A percentile compares a stretch with the other conserved stretches of the same genome.
Conservation (phyloP, 2,329 filamentous ascomycete genomes). For the Apiospora koreana region DNA sequence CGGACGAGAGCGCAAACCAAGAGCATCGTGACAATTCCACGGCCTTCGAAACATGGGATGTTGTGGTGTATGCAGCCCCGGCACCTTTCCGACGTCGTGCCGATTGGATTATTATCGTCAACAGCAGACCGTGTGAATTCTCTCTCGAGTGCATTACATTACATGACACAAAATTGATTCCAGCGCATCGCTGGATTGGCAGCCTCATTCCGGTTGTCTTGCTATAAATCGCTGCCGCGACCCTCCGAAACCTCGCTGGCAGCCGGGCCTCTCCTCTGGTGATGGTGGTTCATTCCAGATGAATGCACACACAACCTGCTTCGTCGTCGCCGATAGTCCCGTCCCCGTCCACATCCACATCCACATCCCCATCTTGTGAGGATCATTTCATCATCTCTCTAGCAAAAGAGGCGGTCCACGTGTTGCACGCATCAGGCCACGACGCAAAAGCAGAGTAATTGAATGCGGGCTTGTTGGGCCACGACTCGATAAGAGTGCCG, state of each 20-base stretch:
- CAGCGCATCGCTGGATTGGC: not conserved
- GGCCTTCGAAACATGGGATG: slow-evolving; percentile 2
- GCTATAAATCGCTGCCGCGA: not conserved
- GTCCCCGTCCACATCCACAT: too few species aligned
- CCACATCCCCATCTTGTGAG: not conserved
- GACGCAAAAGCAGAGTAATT: not conserved
- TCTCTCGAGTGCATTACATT: not conserved
- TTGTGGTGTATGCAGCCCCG: not conserved
- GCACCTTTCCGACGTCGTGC: slow-evolving; percentile 2
- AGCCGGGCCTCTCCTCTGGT: not conserved
- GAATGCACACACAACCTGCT: slow-evolving; percentile 1
- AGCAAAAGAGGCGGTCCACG: slow-evolving; percentile 1
- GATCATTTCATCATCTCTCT: slow-evolving; percentile 10
- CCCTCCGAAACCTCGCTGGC: not conserved
- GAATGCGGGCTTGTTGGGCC: slow-evolving; percentile 6
- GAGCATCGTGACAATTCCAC: not conserved
- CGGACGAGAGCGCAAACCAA: not conserved
- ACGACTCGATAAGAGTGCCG: not conserved
- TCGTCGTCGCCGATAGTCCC: slow-evolving; percentile 1
- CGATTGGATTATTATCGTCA: not conserved
- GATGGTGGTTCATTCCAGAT: not conserved
- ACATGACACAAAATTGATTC: not conserved
- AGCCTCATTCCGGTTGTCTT: not conserved
- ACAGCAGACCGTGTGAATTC: not conserved
- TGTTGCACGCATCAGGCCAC: slow-evolving; percentile 9